Base-by-base conservation (phyloP, 2,329 filamentous ascomycete species). In the Colletotrichum liaoningense region DNA sequence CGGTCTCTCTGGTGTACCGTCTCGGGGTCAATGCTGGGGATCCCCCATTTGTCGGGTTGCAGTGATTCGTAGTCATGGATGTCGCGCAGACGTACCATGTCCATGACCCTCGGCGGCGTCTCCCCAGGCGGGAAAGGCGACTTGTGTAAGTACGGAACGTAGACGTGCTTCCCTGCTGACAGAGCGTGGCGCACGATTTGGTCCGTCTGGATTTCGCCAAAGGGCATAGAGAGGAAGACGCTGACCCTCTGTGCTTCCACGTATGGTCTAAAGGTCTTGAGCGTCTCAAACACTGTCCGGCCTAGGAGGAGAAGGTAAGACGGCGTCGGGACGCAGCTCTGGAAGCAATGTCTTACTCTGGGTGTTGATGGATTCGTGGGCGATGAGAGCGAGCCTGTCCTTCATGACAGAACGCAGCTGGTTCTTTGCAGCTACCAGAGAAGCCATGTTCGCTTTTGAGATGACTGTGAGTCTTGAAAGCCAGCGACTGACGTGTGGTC, bases 221-320 rank as follows among this genome's bases (percentile, higher is more conserved):
- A 85, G 1, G 95, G 95, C 97, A 99, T 99, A 12, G 96, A 97
- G 19, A 99, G 87, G 81, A 97, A 99, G 69, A 99, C 88, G 77
- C 94, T 95, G 79, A 99, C 90, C 66, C 91, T 89, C 73, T 87
- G 88, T 55, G 97, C 95, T 67, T 92, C 87, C 75, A 90, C 85
- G 81, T 97, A 99, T 67, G 95, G 93, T 63, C 90, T 88, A 78
- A 95, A 90, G 12, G 88, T 86, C 57, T 92, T 85, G 49, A 98
- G 84, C 7, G 88, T 85, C 67, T 90, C 88, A 76, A 92, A 92
- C 26, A 94, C 91, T 76, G 85, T 85, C 63, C 86, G 83, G 77
- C 94, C 94, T 97, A 81, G 58, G 28, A n/a, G 28, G 52, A 58
- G 38, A 30, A 62, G 69, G 75, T 35, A 62, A 33, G 30, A 38